Conservation (phyloP, 805 yeast genomes). For the Sugiyamaella americana region DNA sequence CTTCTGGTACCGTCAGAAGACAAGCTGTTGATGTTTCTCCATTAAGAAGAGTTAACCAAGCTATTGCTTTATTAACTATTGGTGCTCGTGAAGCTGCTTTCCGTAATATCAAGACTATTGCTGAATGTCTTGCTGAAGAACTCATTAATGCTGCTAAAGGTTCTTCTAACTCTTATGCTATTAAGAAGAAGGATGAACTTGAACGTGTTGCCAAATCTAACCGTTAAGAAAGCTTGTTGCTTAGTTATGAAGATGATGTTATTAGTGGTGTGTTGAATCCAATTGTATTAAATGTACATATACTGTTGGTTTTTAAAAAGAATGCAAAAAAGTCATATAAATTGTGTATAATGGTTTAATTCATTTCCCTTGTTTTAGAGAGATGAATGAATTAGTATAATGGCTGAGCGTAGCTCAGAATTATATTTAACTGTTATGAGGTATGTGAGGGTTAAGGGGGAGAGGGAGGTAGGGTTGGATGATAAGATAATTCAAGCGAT, state of each 20-base stretch:
- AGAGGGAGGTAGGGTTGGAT: no score
- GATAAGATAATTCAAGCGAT: no score
- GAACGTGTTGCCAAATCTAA: constrained; percentile 99
- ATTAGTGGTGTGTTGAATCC: neutral
- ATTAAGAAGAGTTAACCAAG: constrained; percentile 99
- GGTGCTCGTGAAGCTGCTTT: constrained; percentile 99
- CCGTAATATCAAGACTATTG: constrained; percentile 99
- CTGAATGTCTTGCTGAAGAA: constrained; percentile 99
- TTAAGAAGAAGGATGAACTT: constrained; percentile 99
- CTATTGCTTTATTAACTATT: constrained; percentile 93
- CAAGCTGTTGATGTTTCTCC: constrained; percentile 99
- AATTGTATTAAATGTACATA: neutral
- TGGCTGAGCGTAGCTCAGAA: no score
- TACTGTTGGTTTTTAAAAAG: neutral
- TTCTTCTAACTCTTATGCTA: constrained; percentile 99
- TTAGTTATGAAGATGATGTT: neutral
- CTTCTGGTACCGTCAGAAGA: constrained; percentile 99
- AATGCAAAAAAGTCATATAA: neutral
- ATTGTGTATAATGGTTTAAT: constrained; percentile 2
- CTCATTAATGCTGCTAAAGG: constrained; percentile 99
- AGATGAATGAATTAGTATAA: no score
- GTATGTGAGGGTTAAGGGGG: no score
- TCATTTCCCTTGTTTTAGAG: no score
- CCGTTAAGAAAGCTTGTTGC: constrained; percentile 58
- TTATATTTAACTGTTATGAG: no score